Evolutionary conservation across 1,284 basidiomycete genomes (phyloP).

Genomic region (Cutaneotrichosporon curvatum): DNA sequence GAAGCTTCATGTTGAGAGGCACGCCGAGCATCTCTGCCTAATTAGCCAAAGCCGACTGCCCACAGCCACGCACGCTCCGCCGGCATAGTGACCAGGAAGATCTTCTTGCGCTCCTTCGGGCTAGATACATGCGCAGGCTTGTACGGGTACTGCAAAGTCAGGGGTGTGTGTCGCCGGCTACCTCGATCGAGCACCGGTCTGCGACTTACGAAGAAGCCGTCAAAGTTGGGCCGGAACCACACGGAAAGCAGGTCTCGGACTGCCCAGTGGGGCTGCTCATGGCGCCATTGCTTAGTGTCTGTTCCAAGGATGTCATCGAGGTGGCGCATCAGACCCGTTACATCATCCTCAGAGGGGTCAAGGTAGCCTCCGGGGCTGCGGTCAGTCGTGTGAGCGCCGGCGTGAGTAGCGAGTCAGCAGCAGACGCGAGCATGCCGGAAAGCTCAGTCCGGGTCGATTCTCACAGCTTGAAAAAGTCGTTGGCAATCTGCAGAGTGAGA

Average conservation of each 20-base stretch:
- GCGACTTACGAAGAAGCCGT: slow-evolving; percentile 88
- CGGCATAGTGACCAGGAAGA: slow-evolving; percentile 92
- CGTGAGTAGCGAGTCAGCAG: background rate
- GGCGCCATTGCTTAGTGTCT: slow-evolving; percentile 53
- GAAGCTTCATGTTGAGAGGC: slow-evolving; percentile 96
- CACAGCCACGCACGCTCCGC: slow-evolving; percentile 59
- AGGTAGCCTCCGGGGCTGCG: slow-evolving; percentile 95
- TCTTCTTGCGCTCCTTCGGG: slow-evolving; percentile 96
- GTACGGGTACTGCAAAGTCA: slow-evolving; percentile 98
- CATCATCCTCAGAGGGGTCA: slow-evolving; percentile 88
- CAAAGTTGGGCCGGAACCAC: slow-evolving; percentile 97
- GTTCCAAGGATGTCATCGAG: slow-evolving; percentile 77
- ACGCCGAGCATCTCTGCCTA: slow-evolving; percentile 81
- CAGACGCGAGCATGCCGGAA: background rate
- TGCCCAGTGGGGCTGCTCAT: slow-evolving; percentile 58
- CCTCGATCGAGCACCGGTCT: background rate
- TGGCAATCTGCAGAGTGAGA: slow-evolving; percentile 95
- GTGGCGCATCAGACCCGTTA: slow-evolving; percentile 76
- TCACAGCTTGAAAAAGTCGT: slow-evolving; percentile 96
- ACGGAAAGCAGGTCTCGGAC: slow-evolving; percentile 89
- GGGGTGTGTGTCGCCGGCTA: background rate
- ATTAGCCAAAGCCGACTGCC: background rate
- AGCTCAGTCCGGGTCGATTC: slow-evolving; percentile 32
- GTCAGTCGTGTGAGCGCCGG: too few relatives aligned
- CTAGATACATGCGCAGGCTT: slow-evolving; percentile 93